Percentiles rank a stretch among this genome's conserved stretches.
These are phyloP conservation scores for Boletus eberwhitei DNA, from an alignment of 768 basidiomycete species.

Conservation along the genomic window DNA sequence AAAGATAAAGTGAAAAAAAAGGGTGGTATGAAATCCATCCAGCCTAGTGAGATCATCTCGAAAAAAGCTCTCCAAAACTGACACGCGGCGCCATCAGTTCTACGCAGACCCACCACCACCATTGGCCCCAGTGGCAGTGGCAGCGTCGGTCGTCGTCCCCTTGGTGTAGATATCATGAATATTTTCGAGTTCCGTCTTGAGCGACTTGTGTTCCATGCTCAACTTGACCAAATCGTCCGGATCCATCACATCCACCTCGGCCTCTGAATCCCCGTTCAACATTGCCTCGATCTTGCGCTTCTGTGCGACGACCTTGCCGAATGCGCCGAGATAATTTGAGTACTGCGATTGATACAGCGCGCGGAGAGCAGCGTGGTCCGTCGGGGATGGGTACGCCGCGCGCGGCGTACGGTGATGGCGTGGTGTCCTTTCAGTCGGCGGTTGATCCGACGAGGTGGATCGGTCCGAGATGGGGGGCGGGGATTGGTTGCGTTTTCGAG, in stretches of 20 bases:
- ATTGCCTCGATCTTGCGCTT: conserved; percentile 52
- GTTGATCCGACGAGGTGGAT: conserved; percentile 20
- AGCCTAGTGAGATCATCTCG: not conserved
- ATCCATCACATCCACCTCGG: conserved; percentile 52
- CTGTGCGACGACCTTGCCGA: conserved; percentile 46
- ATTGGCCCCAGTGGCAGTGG: not conserved
- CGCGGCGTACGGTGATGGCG: conserved; percentile 31
- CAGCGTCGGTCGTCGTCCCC: not conserved
- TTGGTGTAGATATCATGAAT: conserved; percentile 42
- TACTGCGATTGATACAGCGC: conserved; percentile 52
- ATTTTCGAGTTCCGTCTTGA: conserved; percentile 51
- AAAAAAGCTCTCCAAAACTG: not conserved
- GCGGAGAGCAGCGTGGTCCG: conserved; percentile 51
- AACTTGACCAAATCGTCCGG: conserved; percentile 49
- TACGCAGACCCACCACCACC: conserved; percentile 5
- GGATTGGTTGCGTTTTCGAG: conserved; percentile 26
- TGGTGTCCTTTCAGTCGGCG: conserved; percentile 9
- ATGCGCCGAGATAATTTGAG: conserved; percentile 45
- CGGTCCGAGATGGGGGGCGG: conserved; percentile 27
- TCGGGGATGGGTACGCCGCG: conserved; percentile 35
- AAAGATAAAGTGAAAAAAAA: not conserved
- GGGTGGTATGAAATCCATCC: not conserved
- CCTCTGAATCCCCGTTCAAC: conserved; percentile 52
- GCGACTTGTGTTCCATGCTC: conserved; percentile 41
- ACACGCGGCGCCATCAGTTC: conserved; percentile 5